Evolutionary conservation across 2,329 filamentous ascomycete genomes (phyloP).

Genomic region (Sporothrix globosa): DNA sequence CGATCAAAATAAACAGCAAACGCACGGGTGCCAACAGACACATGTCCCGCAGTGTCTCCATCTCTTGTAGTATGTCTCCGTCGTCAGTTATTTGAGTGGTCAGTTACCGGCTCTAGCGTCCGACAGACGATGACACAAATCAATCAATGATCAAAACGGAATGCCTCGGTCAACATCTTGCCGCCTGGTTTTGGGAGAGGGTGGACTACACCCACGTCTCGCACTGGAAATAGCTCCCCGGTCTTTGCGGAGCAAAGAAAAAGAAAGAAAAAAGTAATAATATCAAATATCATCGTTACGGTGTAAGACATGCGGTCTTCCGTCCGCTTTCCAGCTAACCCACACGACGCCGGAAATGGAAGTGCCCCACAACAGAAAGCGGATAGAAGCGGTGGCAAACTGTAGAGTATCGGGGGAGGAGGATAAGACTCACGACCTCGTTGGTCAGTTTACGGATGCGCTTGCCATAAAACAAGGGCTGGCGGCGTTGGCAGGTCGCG

Average conservation of each 20-base stretch:
- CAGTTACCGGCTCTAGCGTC: not conserved
- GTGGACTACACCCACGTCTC: not conserved
- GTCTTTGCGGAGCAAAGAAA: not conserved
- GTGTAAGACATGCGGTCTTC: slow-evolving; percentile 24
- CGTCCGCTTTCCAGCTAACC: slow-evolving; percentile 18
- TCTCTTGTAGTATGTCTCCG: not conserved
- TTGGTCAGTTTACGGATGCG: slow-evolving; percentile 28
- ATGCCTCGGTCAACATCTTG: not conserved
- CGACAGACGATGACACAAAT: not conserved
- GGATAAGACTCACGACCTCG: slow-evolving; percentile 12
- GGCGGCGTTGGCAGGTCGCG: not conserved
- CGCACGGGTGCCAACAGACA: not conserved
- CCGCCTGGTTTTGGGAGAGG: not conserved
- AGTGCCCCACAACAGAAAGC: not conserved
- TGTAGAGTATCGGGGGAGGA: not conserved
- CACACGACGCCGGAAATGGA: slow-evolving; percentile 16
- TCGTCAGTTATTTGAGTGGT: not conserved
- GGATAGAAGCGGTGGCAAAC: not conserved
- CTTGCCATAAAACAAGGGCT: slow-evolving; percentile 9
- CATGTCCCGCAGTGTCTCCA: not conserved
- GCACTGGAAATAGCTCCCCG: not conserved
- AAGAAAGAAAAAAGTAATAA: not conserved
- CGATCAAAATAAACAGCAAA: not conserved
- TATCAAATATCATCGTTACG: slow-evolving; percentile 3
- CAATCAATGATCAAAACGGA: not conserved